Evolutionary conservation across 495 filamentous ascomycete species (phyloP).

Genomic region (Neurospora tetraspora): DNA sequence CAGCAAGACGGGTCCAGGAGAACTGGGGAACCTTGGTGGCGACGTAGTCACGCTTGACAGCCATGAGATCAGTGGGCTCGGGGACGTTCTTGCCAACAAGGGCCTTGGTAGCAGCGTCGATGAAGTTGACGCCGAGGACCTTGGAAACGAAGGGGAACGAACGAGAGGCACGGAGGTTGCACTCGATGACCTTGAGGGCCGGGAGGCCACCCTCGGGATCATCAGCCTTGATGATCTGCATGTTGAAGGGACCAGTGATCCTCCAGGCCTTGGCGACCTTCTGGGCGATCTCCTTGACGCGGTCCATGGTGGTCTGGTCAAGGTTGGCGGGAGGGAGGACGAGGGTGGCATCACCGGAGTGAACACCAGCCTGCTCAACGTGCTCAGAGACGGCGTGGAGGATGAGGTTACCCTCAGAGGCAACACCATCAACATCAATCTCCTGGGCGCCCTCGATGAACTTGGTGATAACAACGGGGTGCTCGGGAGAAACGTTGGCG

Average conservation of each 20-base stretch:
- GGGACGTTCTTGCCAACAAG: conserved; percentile 81
- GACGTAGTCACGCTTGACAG: conserved; percentile 74
- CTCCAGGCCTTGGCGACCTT: conserved; percentile 96
- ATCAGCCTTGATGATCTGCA: conserved; percentile 96
- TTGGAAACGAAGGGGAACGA: conserved; percentile 98
- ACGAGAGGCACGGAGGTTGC: conserved; percentile 93
- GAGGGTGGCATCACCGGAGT: conserved; percentile 94
- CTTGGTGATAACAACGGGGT: conserved; percentile 98
- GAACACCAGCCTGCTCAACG: conserved; percentile 93
- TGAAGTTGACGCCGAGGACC: conserved; percentile 94
- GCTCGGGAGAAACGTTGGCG: conserved; percentile 83
- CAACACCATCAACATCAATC: conserved; percentile 95
- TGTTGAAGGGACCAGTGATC: conserved; percentile 97
- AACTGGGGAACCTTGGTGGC: conserved; percentile 98
- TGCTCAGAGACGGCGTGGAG: conserved; percentile 95
- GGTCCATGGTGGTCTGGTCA: conserved; percentile 62
- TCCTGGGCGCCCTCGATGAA: conserved; percentile 97
- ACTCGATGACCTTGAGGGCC: conserved; percentile 90
- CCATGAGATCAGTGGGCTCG: conserved; percentile 81
- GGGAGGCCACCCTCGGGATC: conserved; percentile 60
- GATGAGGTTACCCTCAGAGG: conserved; percentile 74
- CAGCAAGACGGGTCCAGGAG: conserved; percentile 96
- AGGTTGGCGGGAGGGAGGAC: conserved; percentile 82
- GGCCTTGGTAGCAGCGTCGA: conserved; percentile 90
- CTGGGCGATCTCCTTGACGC: conserved; percentile 86